Evolutionary conservation across 257 asterid species (phyloP).

Genomic region (Hygrophila difformis): DNA sequence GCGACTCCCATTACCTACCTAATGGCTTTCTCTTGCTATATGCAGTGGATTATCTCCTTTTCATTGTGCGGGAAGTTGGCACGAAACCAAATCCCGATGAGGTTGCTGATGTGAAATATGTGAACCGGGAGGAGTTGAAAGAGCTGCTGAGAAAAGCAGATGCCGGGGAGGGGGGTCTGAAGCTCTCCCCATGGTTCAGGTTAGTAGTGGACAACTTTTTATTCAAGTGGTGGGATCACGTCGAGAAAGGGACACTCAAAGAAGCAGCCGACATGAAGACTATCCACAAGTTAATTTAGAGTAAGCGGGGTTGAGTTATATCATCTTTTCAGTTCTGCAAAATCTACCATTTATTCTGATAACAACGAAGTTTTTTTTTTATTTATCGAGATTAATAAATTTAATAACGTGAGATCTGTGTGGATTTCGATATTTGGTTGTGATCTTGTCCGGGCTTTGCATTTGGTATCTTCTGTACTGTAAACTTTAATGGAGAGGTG

Average conservation of each 20-base stretch:
- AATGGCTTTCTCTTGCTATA: neutral
- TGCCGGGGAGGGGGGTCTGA: neutral
- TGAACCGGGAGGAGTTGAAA: neutral
- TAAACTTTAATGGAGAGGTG: too few species aligned
- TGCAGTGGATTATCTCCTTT: neutral
- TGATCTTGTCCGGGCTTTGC: too few species aligned
- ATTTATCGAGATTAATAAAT: too few species aligned
- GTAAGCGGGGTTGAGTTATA: too few species aligned
- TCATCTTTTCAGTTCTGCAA: too few species aligned
- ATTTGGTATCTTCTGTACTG: too few species aligned
- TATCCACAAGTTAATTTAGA: neutral
- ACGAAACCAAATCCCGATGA: neutral
- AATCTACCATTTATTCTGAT: too few species aligned
- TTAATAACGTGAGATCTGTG: neutral
- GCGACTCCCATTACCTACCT: too few species aligned
- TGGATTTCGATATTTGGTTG: neutral
- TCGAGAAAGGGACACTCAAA: neutral
- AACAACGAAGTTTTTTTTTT: too few species aligned
- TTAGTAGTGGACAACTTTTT: neutral
- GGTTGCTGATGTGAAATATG: neutral
- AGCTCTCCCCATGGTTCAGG: neutral
- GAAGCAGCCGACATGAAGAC: neutral
- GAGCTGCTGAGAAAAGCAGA: neutral
- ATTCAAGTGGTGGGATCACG: neutral
- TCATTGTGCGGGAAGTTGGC: neutral